Evolutionary conservation across 2,329 filamentous ascomycete genomes (phyloP), one percentile per base, ranked within the genome.

Genomic region (Phialophora tarda): DNA sequence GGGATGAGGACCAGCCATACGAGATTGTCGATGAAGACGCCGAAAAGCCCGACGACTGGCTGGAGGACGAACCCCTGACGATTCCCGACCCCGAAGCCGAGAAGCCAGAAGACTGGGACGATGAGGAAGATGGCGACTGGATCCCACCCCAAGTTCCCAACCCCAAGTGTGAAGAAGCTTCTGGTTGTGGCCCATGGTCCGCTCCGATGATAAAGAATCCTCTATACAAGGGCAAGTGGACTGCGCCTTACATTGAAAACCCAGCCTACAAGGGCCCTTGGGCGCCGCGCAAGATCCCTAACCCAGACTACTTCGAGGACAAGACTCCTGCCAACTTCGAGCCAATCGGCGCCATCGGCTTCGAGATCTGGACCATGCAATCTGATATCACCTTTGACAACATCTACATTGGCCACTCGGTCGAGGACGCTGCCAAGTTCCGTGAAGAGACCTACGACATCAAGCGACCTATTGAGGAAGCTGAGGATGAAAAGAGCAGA

Each of bases 331-430:
- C 95, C 79, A 95, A 97, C 88, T 91, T 99, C 77, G 95, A 99
- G 86, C 93, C 95, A 73, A 98, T 99, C 80, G 95, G 95, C 77
- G 94, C 92, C 84, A 93, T 98, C 82, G 95, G 95, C 75, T 98
- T 98, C 77, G 95, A 99, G 82, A 94, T 99, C 83, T 99, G 95
- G 95, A 98, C 95, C 76, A 99, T 99, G 95, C 94, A 97, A 83
- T 96, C 89, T 80, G 91, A 97, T 78, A 98, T 99, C 75, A 90
- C 97, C 76, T 98, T 99, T 76, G 92, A 98, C 88, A 99, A 99
- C 89, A 96, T 99, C 85, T 99, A 98, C 88, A 93, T 99, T 79
- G 95, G 95, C 71, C 95, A 99, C 88, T 98, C 94, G 23, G 80
- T 95, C 73, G 92, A 92, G 77, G 95, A 99, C 73, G 95, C 95